Percentiles rank a stretch among this genome's conserved stretches.
Evolutionary conservation across 75 land plant species (phyloP).

Genomic region (Cunninghamia lanceolata): DNA sequence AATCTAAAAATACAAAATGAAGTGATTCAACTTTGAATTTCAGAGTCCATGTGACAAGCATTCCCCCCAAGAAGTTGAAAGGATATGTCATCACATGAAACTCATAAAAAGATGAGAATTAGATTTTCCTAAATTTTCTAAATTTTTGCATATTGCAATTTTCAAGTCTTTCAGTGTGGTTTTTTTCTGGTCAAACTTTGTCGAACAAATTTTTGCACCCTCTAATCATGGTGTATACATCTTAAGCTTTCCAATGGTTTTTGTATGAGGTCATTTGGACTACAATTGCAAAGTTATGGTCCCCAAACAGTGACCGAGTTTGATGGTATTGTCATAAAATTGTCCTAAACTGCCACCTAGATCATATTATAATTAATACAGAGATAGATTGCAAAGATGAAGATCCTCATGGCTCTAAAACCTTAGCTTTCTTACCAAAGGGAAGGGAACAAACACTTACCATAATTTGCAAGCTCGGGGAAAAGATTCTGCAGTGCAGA

Average conservation of each 20-base stretch:
- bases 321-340: too few species aligned
- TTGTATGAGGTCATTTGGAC: background rate
- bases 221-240: background rate
- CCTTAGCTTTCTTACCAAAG: background rate
- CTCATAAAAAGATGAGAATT: too few species aligned
- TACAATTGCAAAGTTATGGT: background rate
- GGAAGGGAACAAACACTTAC: background rate
- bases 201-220: background rate
- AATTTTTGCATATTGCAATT: too few species aligned
- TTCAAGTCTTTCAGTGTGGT: background rate
- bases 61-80: too few species aligned
- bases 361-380: too few species aligned
- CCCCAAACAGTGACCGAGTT: background rate
- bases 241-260: too few species aligned
- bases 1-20: too few species aligned
- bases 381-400: too few species aligned
- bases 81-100: too few species aligned
- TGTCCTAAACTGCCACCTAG: background rate
- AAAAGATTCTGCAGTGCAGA: background rate
- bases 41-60: too few species aligned
- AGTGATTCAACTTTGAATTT: too few species aligned
- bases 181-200: background rate
- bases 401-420: too few species aligned
- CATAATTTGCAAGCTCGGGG: background rate
- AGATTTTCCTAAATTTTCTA: background rate